A percentile compares a stretch with the other conserved stretches of the same genome.
These are phyloP conservation scores for Pythium volutum DNA, from an alignment of 352 stramenopile species.

Conservation along the genomic window DNA sequence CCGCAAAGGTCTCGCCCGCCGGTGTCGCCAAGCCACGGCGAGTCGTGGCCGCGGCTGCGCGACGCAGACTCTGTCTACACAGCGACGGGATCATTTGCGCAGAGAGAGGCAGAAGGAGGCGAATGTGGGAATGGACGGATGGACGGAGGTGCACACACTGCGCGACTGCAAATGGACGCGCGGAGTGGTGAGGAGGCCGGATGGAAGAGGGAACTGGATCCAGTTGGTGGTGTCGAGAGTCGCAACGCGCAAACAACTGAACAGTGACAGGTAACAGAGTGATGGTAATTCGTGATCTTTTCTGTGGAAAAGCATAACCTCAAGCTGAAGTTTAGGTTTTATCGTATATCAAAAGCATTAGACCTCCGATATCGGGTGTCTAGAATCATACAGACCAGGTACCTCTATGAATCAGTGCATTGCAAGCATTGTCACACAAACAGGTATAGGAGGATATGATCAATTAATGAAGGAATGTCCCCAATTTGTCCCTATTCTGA, in stretches of 20 bases:
- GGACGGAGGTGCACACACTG: not conserved
- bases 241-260: slow-evolving; percentile 18
- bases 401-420: not conserved
- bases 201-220: no score
- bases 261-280: not conserved
- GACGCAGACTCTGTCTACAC: slow-evolving; percentile 27
- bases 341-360: not conserved
- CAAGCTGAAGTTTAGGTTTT: slow-evolving; percentile 6
- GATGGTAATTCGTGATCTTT: slow-evolving; percentile 10
- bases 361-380: not conserved
- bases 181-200: no score
- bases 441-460: not conserved
- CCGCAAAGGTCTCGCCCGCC: not conserved
- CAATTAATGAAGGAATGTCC: not conserved
- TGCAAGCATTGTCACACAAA: not conserved
- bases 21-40: slow-evolving; percentile 32
- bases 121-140: slow-evolving; percentile 1
- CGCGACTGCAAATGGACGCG: not conserved
- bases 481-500: slow-evolving; percentile 23
- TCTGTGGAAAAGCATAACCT: slow-evolving; percentile 6
- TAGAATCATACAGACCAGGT: not conserved
- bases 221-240: not conserved
- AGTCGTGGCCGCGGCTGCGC: slow-evolving; percentile 9
- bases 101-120: not conserved
- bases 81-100: slow-evolving; percentile 44